Evolutionary conservation across 805 yeast genomes (phyloP), one percentile per base, ranked within the genome.

Genomic region (Kluyveromyces lactis): DNA sequence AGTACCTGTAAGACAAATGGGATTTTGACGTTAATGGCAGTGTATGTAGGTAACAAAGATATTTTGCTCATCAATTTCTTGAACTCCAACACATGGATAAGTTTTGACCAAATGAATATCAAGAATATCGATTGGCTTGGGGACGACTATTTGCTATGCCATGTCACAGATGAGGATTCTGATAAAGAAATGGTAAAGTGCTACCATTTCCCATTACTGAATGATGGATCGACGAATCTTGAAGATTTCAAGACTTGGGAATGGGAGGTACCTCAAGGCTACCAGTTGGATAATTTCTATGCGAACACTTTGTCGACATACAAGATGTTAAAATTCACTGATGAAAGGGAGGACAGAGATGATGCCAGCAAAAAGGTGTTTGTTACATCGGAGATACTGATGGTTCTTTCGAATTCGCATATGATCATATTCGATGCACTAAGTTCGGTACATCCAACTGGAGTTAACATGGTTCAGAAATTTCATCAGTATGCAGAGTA

Each of bases 121-220:
- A 18, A 55, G 4, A 56, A 55, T 34, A 44, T 56, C 51, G 47
- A 51, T n/a, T 61, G 66, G 66, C 19, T 61, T 17, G 61, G 58
- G 4, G 45, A 40, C 18, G 51, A 56, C 4, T 59, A 58, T 44
- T 36, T 60, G 33, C 33, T 61, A 1, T 51, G 59, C 30, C 52
- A 51, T 24, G 41, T 48, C 15, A 44, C 42, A 33, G 48, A 46
- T 18, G 55, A 53, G 4, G 55, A 53, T 37, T 48, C 44, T 24
- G 24, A 44, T 4, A 16, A 10, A 24, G 40, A 40, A 13, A 26
- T 33, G 5, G 13, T 59, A 7, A 46, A 47, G 18, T 59, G 64
- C 42, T 48, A 48, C 12, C 51, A 49, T 32, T 39, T 59, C 11
- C 57, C 57, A 7, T 29, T 51, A 19, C 51, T 50, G 34, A 50